Evolutionary conservation across 2,329 filamentous ascomycete species (phyloP).

Genomic region (Pestalotiopsis sp.): DNA sequence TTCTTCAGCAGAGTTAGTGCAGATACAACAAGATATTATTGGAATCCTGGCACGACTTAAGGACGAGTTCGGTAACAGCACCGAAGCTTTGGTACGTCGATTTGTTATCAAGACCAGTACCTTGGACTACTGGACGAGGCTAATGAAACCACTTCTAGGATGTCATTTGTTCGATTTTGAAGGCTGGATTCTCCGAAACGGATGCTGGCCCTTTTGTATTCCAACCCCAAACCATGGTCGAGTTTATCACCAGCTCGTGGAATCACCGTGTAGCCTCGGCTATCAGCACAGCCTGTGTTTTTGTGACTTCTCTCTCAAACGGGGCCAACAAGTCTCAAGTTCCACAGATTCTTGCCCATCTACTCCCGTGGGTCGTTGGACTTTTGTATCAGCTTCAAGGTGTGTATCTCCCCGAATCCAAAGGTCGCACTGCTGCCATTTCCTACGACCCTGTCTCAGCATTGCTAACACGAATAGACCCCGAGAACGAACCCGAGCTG

Average conservation of each 20-base stretch:
- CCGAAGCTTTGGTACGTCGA: constrained; percentile 47
- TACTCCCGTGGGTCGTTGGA: constrained; percentile 63
- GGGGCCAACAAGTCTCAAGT: constrained; percentile 43
- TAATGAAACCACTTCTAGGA: constrained; percentile 40
- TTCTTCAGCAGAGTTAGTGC: constrained; percentile 19
- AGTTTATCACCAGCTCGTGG: constrained; percentile 61
- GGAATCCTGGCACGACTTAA: constrained; percentile 47
- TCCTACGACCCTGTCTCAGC: background rate
- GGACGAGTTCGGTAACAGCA: constrained; percentile 51
- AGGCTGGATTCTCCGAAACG: constrained; percentile 74
- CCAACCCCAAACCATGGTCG: constrained; percentile 63
- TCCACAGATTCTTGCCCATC: constrained; percentile 47
- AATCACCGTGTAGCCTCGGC: constrained; percentile 69
- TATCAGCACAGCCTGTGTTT: constrained; percentile 71
- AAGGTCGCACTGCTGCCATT: background rate
- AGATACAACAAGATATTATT: constrained; percentile 49
- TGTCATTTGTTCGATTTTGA: constrained; percentile 70
- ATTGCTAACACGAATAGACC: constrained; percentile 38
- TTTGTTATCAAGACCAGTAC: background rate
- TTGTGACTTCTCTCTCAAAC: constrained; percentile 61
- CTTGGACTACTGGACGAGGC: background rate
- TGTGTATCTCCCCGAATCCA: constrained; percentile 31
- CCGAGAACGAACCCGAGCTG: constrained; percentile 69
- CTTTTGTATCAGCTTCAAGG: constrained; percentile 63
- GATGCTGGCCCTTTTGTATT: constrained; percentile 79